Evolutionary conservation across 306 rosid genomes (phyloP).

Genomic region (Albizia julibrissin): DNA sequence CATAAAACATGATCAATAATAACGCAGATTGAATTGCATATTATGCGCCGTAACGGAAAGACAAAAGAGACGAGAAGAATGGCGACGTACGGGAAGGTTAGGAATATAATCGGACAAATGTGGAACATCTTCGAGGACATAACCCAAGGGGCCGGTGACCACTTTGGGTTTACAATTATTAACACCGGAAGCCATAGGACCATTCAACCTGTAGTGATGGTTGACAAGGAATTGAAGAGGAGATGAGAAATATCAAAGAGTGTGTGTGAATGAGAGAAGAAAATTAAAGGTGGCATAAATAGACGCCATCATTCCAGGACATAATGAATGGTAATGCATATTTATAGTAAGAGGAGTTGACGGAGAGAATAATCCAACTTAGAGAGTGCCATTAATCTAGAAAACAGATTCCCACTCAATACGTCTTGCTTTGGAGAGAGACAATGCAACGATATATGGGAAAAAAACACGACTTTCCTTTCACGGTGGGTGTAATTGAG

Average conservation of each 20-base stretch:
- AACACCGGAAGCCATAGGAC: conserved; percentile 38
- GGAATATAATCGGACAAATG: conserved; percentile 76
- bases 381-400: not conserved
- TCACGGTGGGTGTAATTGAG: not conserved
- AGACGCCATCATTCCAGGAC: conserved; percentile 24
- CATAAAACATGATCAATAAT: not conserved
- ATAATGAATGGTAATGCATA: conserved; percentile 7
- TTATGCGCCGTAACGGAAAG: not conserved
- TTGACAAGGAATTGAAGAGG: not conserved
- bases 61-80: not conserved
- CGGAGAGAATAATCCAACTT: conserved; percentile 10
- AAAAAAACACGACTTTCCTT: not conserved
- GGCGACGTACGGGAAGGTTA: conserved; percentile 63
- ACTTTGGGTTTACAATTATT: conserved; percentile 37
- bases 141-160: conserved; percentile 59
- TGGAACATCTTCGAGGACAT: conserved; percentile 85
- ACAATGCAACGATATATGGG: not conserved
- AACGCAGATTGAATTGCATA: too few species aligned
- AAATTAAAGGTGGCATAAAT: not conserved
- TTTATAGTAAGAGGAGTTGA: conserved; percentile 44
- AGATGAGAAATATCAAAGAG: not conserved
- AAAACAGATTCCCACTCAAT: not conserved
- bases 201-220: not conserved
- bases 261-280: not conserved
- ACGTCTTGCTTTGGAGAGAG: not conserved